These are phyloP conservation scores for Lichenothelia convexa DNA, from an alignment of 495 filamentous ascomycete species.

Conservation along the genomic window DNA sequence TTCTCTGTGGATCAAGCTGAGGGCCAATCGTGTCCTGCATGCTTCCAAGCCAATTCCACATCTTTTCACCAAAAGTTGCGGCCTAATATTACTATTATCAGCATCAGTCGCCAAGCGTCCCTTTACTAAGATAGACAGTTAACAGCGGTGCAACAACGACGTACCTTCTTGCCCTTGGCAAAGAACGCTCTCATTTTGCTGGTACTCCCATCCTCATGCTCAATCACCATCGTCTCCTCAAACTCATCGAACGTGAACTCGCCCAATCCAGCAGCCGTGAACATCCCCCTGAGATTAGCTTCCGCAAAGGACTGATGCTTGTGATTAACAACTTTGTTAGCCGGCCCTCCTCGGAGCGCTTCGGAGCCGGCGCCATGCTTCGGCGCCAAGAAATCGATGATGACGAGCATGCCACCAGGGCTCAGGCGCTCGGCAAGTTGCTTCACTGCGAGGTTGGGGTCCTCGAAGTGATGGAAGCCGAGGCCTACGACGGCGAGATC, in stretches of 20 bases:
- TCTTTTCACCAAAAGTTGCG: too few relatives aligned
- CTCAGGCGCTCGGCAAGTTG: conserved; percentile 40
- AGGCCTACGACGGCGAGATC: conserved; percentile 46
- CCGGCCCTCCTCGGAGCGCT: conserved; percentile 4
- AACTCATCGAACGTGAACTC: conserved; percentile 7
- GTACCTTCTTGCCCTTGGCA: conserved; percentile 5
- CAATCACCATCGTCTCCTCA: conserved; percentile 6
- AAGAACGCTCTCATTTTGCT: conserved; percentile 5
- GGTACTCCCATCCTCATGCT: conserved; percentile 1
- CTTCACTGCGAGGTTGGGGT: conserved; percentile 35
- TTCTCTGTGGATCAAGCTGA: too few relatives aligned
- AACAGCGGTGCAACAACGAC: too few relatives aligned
- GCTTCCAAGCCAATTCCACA: too few relatives aligned
- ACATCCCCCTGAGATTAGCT: conserved; percentile 6
- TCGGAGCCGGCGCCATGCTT: background rate
- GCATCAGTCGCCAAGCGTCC: too few relatives aligned
- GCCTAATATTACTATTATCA: too few relatives aligned
- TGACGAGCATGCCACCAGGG: conserved; percentile 42
- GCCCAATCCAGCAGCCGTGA: conserved; percentile 5
- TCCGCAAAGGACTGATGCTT: too few relatives aligned
- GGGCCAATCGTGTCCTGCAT: too few relatives aligned
- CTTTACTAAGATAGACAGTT: too few relatives aligned
- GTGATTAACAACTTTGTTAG: conserved; percentile 10
- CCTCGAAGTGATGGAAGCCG: conserved; percentile 56
- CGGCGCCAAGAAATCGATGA: conserved; percentile 40